Percentiles rank a stretch among this genome's conserved stretches.
Conservation (phyloP, 768 basidiomycete genomes). For the Dictyophora rubrovolvata region DNA sequence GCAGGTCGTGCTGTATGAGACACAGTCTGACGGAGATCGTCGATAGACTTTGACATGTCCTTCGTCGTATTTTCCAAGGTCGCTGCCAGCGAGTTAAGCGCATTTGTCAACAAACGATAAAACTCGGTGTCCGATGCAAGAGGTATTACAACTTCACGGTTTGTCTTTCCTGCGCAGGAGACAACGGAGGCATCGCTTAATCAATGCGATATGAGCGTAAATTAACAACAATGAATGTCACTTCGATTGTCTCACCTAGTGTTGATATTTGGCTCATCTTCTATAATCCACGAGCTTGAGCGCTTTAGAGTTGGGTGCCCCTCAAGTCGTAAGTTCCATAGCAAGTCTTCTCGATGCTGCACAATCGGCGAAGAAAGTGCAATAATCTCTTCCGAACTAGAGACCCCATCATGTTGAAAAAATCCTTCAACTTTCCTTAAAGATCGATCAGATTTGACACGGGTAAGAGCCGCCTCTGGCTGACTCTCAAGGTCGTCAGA, state of each 20-base stretch:
- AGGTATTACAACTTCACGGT: constrained; percentile 59
- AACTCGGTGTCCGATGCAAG: constrained; percentile 75
- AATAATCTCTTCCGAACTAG: not conserved
- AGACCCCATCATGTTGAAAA: not conserved
- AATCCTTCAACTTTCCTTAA: too few relatives aligned
- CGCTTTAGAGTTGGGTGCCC: not conserved
- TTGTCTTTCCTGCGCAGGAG: constrained; percentile 1
- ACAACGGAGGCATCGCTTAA: not conserved
- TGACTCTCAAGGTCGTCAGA: not conserved
- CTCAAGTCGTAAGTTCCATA: constrained; percentile 7
- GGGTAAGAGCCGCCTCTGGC: not conserved
- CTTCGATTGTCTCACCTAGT: not conserved
- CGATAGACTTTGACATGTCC: constrained; percentile 39
- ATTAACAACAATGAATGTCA: not conserved
- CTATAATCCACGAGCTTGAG: not conserved
- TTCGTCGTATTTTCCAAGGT: not conserved
- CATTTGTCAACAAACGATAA: constrained; percentile 56
- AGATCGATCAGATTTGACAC: not conserved
- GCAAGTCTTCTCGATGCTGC: constrained; percentile 1
- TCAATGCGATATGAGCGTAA: not conserved
- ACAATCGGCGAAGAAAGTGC: constrained; percentile 1
- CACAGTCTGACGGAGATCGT: constrained; percentile 33
- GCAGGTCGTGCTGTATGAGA: constrained; percentile 21
- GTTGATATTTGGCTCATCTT: not conserved
- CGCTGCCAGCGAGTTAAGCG: constrained; percentile 15